Evolutionary conservation across 2,329 filamentous ascomycete species (phyloP).

Genomic region (Hymenoscyphus fraxineus): DNA sequence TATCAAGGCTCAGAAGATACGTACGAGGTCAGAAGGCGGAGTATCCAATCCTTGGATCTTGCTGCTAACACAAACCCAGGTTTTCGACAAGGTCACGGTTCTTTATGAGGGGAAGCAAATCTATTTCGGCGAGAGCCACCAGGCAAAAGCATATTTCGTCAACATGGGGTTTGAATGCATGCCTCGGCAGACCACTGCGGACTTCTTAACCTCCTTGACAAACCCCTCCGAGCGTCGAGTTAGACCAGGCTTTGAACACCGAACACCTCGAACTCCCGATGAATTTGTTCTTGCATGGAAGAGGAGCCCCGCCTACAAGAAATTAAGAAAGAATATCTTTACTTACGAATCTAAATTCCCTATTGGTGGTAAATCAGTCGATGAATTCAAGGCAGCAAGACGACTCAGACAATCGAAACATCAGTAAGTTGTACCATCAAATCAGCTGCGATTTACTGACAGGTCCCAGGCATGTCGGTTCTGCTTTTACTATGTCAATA

Average conservation of each 20-base stretch:
- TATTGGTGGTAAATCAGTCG: slow-evolving; percentile 28
- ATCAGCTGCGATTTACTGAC: slow-evolving; percentile 32
- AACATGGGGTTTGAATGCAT: slow-evolving; percentile 65
- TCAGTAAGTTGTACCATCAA: slow-evolving; percentile 17
- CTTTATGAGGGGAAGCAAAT: slow-evolving; percentile 66
- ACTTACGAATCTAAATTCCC: slow-evolving; percentile 44
- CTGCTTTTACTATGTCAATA: slow-evolving; percentile 75
- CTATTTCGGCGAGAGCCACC: slow-evolving; percentile 62
- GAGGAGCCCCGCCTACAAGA: slow-evolving; percentile 40
- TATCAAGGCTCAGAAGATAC: slow-evolving; percentile 63
- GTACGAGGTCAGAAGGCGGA: slow-evolving; percentile 65
- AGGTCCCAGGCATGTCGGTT: slow-evolving; percentile 40
- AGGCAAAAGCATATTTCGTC: slow-evolving; percentile 65
- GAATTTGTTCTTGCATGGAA: slow-evolving; percentile 51
- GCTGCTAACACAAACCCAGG: neutral
- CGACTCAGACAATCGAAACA: slow-evolving; percentile 39
- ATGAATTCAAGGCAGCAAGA: slow-evolving; percentile 35
- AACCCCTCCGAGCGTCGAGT: slow-evolving; percentile 53
- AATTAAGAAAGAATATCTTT: slow-evolving; percentile 43
- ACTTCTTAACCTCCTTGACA: slow-evolving; percentile 74
- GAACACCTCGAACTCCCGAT: slow-evolving; percentile 44
- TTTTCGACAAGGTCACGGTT: slow-evolving; percentile 63
- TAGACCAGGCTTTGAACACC: slow-evolving; percentile 50
- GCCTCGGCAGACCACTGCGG: slow-evolving; percentile 50
- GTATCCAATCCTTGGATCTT: neutral